Conservation (phyloP, 768 basidiomycete genomes). For the Russula earlei region DNA sequence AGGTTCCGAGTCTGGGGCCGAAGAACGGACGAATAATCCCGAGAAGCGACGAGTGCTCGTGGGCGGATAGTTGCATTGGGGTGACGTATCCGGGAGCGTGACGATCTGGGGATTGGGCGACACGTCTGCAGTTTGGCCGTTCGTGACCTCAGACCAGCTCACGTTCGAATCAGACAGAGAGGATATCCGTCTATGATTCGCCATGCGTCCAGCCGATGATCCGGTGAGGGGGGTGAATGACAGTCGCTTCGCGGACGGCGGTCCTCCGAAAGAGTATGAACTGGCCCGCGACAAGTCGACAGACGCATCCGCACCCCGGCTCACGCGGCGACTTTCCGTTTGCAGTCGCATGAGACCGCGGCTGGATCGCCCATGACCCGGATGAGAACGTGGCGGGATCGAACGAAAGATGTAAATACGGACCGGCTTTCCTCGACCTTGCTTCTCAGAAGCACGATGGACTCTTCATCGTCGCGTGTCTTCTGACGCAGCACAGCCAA, state of each 20-base stretch:
- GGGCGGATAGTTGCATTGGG: constrained; percentile 23
- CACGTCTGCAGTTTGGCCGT: constrained; percentile 24
- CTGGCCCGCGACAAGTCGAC: constrained; percentile 49
- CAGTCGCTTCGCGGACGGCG: constrained; percentile 55
- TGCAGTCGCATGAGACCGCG: constrained; percentile 84
- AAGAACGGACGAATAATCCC: constrained; percentile 43
- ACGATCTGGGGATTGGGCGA: constrained; percentile 12
- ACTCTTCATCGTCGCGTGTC: constrained; percentile 62
- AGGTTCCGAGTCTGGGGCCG: constrained; percentile 34
- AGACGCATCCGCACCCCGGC: constrained; percentile 36
- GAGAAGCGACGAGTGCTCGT: constrained; percentile 35
- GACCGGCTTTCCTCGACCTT: constrained; percentile 86
- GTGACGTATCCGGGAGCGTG: constrained; percentile 19
- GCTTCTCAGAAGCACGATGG: constrained; percentile 62
- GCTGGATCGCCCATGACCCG: constrained; percentile 35
- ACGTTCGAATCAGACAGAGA: constrained; percentile 52
- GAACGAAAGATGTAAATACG: constrained; percentile 16
- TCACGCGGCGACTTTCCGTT: constrained; percentile 61
- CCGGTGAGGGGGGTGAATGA: constrained; percentile 70
- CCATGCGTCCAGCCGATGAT: constrained; percentile 34
- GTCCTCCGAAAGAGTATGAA: constrained; percentile 30
- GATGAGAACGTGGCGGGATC: background rate
- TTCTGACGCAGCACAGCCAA: constrained; percentile 24
- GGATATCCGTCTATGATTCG: constrained; percentile 56
- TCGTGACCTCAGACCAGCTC: constrained; percentile 27